phyloP scores from a whole-genome alignment of 23 red algal species.

The Gracilaria gracilis region DNA sequence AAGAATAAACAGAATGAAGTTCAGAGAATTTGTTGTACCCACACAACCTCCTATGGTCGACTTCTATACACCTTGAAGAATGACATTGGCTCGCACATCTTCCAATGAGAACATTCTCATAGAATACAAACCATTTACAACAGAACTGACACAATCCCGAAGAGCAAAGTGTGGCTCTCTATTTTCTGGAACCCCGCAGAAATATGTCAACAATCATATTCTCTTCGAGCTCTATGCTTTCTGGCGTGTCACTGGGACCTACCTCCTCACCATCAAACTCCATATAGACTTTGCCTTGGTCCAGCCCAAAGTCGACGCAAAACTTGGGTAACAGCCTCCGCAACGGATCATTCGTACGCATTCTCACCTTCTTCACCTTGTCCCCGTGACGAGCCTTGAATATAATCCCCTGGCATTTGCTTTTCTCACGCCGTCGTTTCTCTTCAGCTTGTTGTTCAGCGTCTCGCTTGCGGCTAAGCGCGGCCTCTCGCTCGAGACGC shows the following conservation, averaged over 20 bases:
- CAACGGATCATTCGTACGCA: constrained; percentile 18
- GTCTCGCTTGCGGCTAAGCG: neutral
- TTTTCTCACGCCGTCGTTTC: neutral
- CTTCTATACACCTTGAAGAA: neutral
- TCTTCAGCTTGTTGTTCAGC: constrained; percentile 5
- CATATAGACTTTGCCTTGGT: constrained; percentile 11
- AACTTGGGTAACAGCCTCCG: constrained; percentile 27
- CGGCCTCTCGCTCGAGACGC: constrained; percentile 2
- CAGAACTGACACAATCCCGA: neutral
- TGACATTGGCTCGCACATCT: neutral
- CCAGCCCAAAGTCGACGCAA: constrained; percentile 42
- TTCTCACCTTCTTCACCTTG: constrained; percentile 30
- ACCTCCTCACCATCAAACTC: constrained; percentile 48
- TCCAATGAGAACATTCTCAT: neutral
- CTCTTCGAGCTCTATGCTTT: constrained; percentile 37
- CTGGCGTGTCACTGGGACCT: constrained; percentile 20
- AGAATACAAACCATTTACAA: neutral
- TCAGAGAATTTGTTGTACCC: neutral
- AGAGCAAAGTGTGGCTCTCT: neutral
- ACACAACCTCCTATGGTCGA: neutral
- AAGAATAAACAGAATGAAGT: neutral
- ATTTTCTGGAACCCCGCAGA: constrained; percentile 9
- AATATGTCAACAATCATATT: constrained; percentile 47
- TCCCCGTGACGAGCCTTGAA: constrained; percentile 34
- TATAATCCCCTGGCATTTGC: constrained; percentile 2